Evolutionary conservation across 2,329 filamentous ascomycete genomes (phyloP).

Genomic region (Aureobasidium sp.): DNA sequence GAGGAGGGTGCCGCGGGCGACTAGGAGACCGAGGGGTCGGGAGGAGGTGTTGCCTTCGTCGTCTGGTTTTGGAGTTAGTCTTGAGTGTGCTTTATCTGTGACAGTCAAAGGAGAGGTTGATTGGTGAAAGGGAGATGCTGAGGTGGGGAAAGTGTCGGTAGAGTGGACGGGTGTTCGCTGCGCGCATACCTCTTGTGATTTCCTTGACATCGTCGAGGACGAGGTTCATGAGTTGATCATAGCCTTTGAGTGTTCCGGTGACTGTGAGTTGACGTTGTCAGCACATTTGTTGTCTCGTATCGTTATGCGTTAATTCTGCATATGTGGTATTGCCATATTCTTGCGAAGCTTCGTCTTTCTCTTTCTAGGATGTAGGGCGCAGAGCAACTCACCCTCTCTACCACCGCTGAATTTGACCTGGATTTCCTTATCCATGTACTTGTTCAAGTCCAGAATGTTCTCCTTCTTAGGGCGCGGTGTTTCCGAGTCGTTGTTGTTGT

Average conservation of each 20-base stretch:
- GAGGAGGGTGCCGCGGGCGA: constrained; percentile 83
- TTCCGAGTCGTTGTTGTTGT: constrained; percentile 14
- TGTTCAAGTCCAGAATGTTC: constrained; percentile 89
- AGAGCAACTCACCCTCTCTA: constrained; percentile 58
- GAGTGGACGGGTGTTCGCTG: too few relatives aligned
- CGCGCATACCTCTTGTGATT: constrained; percentile 63
- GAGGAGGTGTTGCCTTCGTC: constrained; percentile 84
- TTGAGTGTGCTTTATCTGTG: constrained; percentile 28
- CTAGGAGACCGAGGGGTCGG: constrained; percentile 73
- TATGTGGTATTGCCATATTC: background rate
- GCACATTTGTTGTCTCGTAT: background rate
- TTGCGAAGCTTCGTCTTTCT: background rate
- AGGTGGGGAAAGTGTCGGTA: background rate
- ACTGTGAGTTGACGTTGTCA: constrained; percentile 43
- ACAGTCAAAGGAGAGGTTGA: constrained; percentile 24
- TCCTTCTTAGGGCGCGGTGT: constrained; percentile 77
- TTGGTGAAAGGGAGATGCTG: background rate
- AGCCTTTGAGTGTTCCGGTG: constrained; percentile 82
- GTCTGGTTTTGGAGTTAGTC: constrained; percentile 45
- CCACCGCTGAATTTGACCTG: constrained; percentile 96
- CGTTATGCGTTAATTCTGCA: too few relatives aligned
- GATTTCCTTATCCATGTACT: constrained; percentile 96
- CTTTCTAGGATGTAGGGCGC: background rate
- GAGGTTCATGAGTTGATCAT: constrained; percentile 95
- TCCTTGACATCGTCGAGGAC: constrained; percentile 93